Evolutionary conservation across 306 rosid species (phyloP).

Genomic region (Corylus americana): DNA sequence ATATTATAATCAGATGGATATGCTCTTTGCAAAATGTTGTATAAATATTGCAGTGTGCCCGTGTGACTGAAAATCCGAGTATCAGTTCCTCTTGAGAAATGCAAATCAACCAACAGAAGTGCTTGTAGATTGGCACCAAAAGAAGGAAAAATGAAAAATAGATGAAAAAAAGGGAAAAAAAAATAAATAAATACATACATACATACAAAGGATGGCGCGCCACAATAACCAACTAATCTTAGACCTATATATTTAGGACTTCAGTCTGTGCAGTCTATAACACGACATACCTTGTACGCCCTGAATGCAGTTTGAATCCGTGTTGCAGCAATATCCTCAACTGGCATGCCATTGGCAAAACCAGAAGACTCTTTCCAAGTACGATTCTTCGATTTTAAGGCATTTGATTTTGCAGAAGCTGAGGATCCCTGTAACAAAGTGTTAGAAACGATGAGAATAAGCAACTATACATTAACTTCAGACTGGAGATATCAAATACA

Average conservation of each 20-base stretch:
- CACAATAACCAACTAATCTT: constrained; percentile 9
- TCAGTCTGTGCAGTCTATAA: constrained; percentile 13
- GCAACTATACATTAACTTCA: constrained; percentile 26
- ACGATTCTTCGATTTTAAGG: constrained; percentile 42
- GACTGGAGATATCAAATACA: constrained; percentile 9
- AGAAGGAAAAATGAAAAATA: neutral
- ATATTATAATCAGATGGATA: neutral
- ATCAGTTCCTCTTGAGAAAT: neutral
- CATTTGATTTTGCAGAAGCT: constrained; percentile 40
- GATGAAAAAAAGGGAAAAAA: neutral
- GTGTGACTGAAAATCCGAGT: neutral
- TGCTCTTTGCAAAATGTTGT: neutral
- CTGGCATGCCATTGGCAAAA: constrained; percentile 46
- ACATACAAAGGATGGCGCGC: constrained; percentile 2
- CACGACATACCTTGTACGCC: constrained; percentile 59
- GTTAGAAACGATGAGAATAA: constrained; percentile 23
- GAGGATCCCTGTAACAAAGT: constrained; percentile 49
- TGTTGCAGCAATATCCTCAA: constrained; percentile 79
- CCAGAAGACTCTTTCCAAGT: constrained; percentile 33
- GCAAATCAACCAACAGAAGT: neutral
- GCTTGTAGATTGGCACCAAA: constrained; percentile 1
- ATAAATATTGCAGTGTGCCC: neutral
- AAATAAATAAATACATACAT: too few relatives aligned
- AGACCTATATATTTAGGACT: constrained; percentile 11
- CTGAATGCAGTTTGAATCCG: constrained; percentile 91